phyloP scores from a whole-genome alignment of 768 basidiomycete genomes.

The Boletus rufocinnamomeus region DNA sequence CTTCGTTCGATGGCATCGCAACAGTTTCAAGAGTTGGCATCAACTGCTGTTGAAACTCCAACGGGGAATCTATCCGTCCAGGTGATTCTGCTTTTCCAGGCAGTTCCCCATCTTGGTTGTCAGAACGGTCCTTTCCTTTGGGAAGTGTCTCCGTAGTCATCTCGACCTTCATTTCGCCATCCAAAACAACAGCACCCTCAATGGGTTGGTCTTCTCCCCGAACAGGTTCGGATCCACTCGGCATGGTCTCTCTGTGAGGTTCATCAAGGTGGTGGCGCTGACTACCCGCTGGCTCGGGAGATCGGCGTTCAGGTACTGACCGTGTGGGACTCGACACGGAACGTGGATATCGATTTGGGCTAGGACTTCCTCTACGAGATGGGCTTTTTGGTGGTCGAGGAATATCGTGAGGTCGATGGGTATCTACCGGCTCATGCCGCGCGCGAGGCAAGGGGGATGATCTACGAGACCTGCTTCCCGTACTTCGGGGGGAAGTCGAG shows the following conservation, averaged over 20 bases:
- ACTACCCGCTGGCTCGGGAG: conserved; percentile 1
- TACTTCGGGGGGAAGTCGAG: conserved; percentile 24
- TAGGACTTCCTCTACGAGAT: conserved; percentile 16
- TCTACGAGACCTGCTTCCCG: conserved; percentile 25
- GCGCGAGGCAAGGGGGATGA: conserved; percentile 21
- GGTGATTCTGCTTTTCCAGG: conserved; percentile 27
- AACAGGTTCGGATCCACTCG: conserved; percentile 2
- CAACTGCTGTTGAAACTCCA: conserved; percentile 7
- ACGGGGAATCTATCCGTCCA: conserved; percentile 23
- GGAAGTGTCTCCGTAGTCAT: conserved; percentile 4
- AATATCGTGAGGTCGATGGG: conserved; percentile 11
- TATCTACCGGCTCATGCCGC: conserved; percentile 17
- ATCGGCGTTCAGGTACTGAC: conserved; percentile 3
- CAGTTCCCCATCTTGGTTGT: conserved; percentile 18
- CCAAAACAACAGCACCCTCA: background rate
- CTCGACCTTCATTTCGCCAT: conserved; percentile 11
- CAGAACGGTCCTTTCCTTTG: conserved; percentile 20
- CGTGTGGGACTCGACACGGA: conserved; percentile 16
- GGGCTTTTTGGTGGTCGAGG: conserved; percentile 17
- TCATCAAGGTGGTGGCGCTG: conserved; percentile 1
- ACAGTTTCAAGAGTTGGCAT: conserved; percentile 16
- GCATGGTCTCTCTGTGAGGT: background rate
- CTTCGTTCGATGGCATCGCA: conserved; percentile 17
- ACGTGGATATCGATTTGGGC: conserved; percentile 11
- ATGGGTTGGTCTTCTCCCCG: conserved; percentile 4